A percentile compares a stretch with the other conserved stretches of the same genome.
Conservation (phyloP, 208 protist genomes). For the Jaenimonas drosophilae region DNA sequence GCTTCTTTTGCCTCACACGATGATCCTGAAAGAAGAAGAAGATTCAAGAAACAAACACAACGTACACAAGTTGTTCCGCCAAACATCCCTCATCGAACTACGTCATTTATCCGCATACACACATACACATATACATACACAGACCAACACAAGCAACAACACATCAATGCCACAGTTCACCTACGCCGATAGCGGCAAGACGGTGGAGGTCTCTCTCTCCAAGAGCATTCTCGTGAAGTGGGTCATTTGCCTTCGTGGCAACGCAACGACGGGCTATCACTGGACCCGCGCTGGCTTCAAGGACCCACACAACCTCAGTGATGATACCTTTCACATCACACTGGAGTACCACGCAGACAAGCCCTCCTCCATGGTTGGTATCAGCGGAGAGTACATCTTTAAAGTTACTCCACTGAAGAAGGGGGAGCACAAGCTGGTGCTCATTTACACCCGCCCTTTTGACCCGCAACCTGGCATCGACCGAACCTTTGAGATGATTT, state of each 20-base stretch:
- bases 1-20: background rate
- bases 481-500: too few species aligned
- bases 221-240: too few species aligned
- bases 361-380: slow-evolving; percentile 20
- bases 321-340: slow-evolving; percentile 10
- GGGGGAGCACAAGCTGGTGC: slow-evolving; percentile 19
- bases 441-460: slow-evolving; percentile 42
- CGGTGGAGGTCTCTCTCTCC: slow-evolving; percentile 11
- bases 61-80: background rate
- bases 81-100: too few species aligned
- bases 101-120: too few species aligned
- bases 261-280: slow-evolving; percentile 56
- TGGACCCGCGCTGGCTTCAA: slow-evolving; percentile 27
- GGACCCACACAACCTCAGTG: slow-evolving; percentile 9
- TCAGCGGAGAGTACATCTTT: slow-evolving; percentile 22
- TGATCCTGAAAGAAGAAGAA: background rate
- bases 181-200: slow-evolving; percentile 13
- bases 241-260: slow-evolving; percentile 27
- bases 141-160: too few species aligned
- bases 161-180: too few species aligned
- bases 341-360: background rate
- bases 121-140: too few species aligned
- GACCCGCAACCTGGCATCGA: too few species aligned
- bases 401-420: slow-evolving; percentile 15
- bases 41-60: background rate